Evolutionary conservation across 2,329 filamentous ascomycete genomes (phyloP).

Genomic region (Colletotrichum graminicola): DNA sequence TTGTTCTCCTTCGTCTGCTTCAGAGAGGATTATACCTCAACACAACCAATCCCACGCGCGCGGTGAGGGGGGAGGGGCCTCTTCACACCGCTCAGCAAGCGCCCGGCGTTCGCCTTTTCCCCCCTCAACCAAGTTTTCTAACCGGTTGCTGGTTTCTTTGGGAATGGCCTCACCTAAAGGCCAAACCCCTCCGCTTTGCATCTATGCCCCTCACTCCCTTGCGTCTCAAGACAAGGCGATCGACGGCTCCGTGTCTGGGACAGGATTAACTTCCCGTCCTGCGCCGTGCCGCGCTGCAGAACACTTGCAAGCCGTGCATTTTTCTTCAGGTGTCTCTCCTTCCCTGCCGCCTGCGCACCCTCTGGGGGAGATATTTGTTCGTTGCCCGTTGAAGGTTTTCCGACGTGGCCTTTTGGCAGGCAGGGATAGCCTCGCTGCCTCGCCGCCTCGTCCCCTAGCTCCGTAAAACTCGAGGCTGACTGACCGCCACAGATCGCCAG

Average conservation of each 20-base stretch:
- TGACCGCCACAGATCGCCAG: constrained; percentile 43
- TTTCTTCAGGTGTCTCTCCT: constrained; percentile 31
- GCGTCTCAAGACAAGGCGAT: constrained; percentile 27
- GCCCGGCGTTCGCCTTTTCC: constrained; percentile 4
- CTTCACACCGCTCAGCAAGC: constrained; percentile 36
- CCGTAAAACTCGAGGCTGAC: constrained; percentile 41
- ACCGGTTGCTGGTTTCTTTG: constrained; percentile 2
- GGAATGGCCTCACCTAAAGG: constrained; percentile 33
- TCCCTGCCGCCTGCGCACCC: not conserved
- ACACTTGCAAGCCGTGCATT: constrained; percentile 15
- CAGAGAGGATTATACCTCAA: constrained; percentile 6
- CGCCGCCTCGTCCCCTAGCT: constrained; percentile 1
- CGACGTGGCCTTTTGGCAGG: constrained; percentile 41
- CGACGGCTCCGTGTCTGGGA: constrained; percentile 8
- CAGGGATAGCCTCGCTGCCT: constrained; percentile 43
- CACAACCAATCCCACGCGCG: constrained; percentile 25
- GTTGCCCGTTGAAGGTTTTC: constrained; percentile 24
- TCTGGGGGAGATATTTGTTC: constrained; percentile 34
- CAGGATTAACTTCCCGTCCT: constrained; percentile 3
- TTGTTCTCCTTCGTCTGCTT: not conserved
- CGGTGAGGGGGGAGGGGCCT: constrained; percentile 7
- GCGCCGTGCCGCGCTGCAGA: not conserved
- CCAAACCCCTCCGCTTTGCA: constrained; percentile 18
- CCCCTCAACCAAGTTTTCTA: not conserved
- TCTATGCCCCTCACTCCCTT: constrained; percentile 8